Evolutionary conservation across 1,139 yeast species (phyloP).

Genomic region (Williopsis jadinii): DNA sequence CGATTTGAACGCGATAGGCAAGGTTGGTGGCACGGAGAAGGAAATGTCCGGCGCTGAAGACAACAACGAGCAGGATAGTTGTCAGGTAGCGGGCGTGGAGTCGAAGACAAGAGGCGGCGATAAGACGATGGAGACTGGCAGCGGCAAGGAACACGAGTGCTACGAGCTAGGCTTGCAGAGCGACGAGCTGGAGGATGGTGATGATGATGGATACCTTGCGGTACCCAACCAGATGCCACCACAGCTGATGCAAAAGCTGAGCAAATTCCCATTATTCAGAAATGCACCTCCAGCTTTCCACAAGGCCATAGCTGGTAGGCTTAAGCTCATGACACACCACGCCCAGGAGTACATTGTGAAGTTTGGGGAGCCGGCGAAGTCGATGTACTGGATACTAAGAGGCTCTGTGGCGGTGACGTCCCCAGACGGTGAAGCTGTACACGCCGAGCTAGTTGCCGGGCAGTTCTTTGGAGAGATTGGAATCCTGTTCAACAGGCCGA

Average conservation of each 20-base stretch:
- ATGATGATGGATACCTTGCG: conserved; percentile 4
- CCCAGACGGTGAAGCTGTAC: conserved; percentile 67
- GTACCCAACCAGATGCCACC: conserved; percentile 33
- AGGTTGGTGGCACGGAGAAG: too few relatives aligned
- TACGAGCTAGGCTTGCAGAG: too few relatives aligned
- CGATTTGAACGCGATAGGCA: too few relatives aligned
- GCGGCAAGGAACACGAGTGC: too few relatives aligned
- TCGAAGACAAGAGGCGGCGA: too few relatives aligned
- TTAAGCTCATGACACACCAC: conserved; percentile 52
- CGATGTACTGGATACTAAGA: conserved; percentile 75
- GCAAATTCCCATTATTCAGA: conserved; percentile 54
- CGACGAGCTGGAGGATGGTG: not conserved
- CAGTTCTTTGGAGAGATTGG: conserved; percentile 77
- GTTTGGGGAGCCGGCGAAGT: conserved; percentile 66
- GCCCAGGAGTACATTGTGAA: conserved; percentile 65
- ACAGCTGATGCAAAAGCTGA: conserved; percentile 44
- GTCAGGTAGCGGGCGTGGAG: too few relatives aligned
- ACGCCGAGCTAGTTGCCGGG: conserved; percentile 64
- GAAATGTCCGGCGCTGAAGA: too few relatives aligned
- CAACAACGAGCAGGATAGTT: too few relatives aligned
- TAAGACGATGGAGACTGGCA: too few relatives aligned
- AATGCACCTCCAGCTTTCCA: conserved; percentile 63
- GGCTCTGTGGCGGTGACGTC: conserved; percentile 71
- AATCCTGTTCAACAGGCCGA: conserved; percentile 62
- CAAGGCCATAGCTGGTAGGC: conserved; percentile 48